Evolutionary conservation across 345 rosid genomes (phyloP), one percentile per base, ranked within the genome.

Genomic region (Sisymbrium altissimum): DNA sequence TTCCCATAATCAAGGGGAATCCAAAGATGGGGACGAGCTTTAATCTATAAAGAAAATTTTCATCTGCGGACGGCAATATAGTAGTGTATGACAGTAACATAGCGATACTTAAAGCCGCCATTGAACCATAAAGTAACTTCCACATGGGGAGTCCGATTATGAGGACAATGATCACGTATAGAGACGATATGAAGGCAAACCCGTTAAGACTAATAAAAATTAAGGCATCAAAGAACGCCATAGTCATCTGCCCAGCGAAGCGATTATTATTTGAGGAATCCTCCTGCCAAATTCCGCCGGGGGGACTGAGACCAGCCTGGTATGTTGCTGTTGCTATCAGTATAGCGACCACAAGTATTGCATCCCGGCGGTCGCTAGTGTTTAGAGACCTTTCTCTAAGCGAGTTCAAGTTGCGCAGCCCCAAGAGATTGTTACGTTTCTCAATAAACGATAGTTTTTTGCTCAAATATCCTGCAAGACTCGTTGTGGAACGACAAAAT

Each of bases 281-380:
- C n/a, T n/a, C n/a, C n/a, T n/a, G n/a, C n/a, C n/a, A n/a, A n/a
- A n/a, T n/a, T n/a, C n/a, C n/a, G n/a, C n/a, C n/a, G n/a, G n/a
- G n/a, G n/a, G n/a, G n/a, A n/a, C n/a, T n/a, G n/a, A n/a, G n/a
- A n/a, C 12, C 62, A 6, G 82, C 80, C 3, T 83, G 79, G 72
- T 74, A 80, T 3, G 86, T 75, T 19, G 82, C 69, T 13, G 77
- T 80, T 2, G 29, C 80, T 59, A 83, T 75, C 57, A 83, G 50
- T 53, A 78, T 14, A 53, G 76, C 80, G 44, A 83, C 80, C 25
- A 78, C 78, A n/a, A 83, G 76, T 32, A 19, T 48, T 48, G 27
- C 54, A 48, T 48, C 54, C 3, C 10, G 23, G 12, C 54, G 6
- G 11, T 30, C 6, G 33, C 27, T 48, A 48, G 27, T 48, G 27